Percentiles rank a stretch among this genome's conserved stretches.
Evolutionary conservation across 2,329 filamentous ascomycete genomes (phyloP).

Genomic region (Aureobasidium uvarum): DNA sequence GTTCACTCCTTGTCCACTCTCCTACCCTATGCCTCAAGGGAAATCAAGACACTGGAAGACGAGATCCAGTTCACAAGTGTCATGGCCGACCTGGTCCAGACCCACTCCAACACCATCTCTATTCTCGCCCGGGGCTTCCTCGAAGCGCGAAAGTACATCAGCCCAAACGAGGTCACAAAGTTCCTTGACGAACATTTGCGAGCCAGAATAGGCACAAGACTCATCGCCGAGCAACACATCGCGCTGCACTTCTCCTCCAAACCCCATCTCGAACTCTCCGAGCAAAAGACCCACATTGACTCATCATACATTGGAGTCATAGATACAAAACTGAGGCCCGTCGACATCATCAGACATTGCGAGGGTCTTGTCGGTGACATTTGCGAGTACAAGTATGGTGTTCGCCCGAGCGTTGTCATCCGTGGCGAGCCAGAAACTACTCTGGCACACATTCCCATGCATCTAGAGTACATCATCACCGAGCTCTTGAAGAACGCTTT

Average conservation of each 20-base stretch:
- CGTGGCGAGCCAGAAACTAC: constrained; percentile 83
- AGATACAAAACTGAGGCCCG: constrained; percentile 81
- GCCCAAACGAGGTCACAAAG: constrained; percentile 73
- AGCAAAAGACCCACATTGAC: constrained; percentile 40
- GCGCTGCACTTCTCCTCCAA: constrained; percentile 76
- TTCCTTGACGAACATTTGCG: constrained; percentile 94
- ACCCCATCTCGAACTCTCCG: constrained; percentile 61
- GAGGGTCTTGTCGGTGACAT: constrained; percentile 92
- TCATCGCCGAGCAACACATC: constrained; percentile 96
- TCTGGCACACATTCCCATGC: constrained; percentile 92
- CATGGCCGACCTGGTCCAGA: constrained; percentile 91
- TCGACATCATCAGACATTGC: constrained; percentile 76
- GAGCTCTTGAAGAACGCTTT: constrained; percentile 97
- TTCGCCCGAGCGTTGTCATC: constrained; percentile 75
- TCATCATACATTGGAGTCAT: constrained; percentile 88
- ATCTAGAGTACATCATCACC: constrained; percentile 95
- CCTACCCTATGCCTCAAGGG: constrained; percentile 73
- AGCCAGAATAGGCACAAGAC: constrained; percentile 85
- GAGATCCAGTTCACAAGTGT: constrained; percentile 90
- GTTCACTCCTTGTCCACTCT: constrained; percentile 88
- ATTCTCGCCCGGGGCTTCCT: constrained; percentile 88
- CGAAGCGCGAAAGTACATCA: constrained; percentile 89
- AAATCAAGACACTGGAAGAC: constrained; percentile 75
- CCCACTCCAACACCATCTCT: constrained; percentile 91
- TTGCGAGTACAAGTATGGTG: constrained; percentile 92